These are phyloP conservation scores for Botrytis squamosa DNA, from an alignment of 2,329 filamentous ascomycete genomes.

Conservation along the genomic window DNA sequence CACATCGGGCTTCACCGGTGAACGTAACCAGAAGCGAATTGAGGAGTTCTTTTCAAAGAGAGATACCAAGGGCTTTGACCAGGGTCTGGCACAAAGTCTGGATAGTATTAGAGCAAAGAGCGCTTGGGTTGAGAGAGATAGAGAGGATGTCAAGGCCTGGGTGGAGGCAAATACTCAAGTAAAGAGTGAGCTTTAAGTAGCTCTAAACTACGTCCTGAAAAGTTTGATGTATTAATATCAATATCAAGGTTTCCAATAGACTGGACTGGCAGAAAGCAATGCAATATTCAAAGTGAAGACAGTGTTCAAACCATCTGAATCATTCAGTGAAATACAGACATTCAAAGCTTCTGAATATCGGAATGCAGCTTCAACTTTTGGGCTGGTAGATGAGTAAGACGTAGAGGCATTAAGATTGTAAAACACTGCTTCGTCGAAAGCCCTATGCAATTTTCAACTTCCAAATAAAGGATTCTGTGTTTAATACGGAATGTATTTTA, in stretches of 20 bases:
- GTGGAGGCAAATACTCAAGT: conserved; percentile 55
- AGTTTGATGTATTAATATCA: background rate
- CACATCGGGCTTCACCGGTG: conserved; percentile 75
- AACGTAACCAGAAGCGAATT: conserved; percentile 72
- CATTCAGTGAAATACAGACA: background rate
- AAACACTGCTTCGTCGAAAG: background rate
- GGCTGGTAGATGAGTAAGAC: background rate
- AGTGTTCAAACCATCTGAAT: background rate
- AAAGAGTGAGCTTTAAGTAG: conserved; percentile 36
- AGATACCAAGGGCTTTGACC: conserved; percentile 85
- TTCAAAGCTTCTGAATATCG: background rate
- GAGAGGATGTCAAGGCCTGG: conserved; percentile 72
- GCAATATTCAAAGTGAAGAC: background rate
- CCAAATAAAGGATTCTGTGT: background rate
- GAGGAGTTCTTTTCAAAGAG: conserved; percentile 78
- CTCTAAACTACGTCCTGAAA: background rate
- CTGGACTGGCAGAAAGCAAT: background rate
- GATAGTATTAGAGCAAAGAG: conserved; percentile 84
- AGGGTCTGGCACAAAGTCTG: conserved; percentile 83
- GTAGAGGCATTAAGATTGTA: background rate
- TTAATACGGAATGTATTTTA: background rate
- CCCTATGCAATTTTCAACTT: background rate
- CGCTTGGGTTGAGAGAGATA: conserved; percentile 75
- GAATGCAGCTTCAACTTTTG: background rate
- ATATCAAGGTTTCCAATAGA: background rate